phyloP scores from a whole-genome alignment of 768 basidiomycete species.

The Infundibulicybe gibba region DNA sequence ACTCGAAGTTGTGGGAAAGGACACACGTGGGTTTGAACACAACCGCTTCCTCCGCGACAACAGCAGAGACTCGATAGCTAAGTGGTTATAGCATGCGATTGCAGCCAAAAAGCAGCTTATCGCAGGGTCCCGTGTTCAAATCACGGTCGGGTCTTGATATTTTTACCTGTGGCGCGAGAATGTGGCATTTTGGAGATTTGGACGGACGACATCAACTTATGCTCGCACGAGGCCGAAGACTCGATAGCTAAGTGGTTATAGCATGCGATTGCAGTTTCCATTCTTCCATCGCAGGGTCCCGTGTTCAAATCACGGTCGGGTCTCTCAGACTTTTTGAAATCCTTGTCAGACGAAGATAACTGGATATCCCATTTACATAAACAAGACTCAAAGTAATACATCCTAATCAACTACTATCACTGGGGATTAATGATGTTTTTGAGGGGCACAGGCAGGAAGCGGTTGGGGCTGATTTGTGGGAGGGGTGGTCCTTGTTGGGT shows the following conservation, averaged over 20 bases:
- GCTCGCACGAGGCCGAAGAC: slow-evolving; percentile 60
- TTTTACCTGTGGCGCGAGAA: neutral
- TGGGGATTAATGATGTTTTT: slow-evolving; percentile 5
- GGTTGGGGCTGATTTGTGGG: slow-evolving; percentile 24
- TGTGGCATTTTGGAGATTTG: no score
- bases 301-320: slow-evolving; percentile 44
- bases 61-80: slow-evolving; percentile 41
- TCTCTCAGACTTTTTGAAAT: slow-evolving; percentile 16
- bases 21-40: no score
- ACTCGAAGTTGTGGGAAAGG: no score
- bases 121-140: slow-evolving; percentile 44
- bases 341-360: no score
- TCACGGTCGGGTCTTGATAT: slow-evolving; percentile 37
- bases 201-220: slow-evolving; percentile 30
- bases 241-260: slow-evolving; percentile 50
- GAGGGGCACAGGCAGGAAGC: slow-evolving; percentile 10
- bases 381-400: no score
- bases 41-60: no score
- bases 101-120: slow-evolving; percentile 27
- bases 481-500: slow-evolving; percentile 16
- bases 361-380: no score
- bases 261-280: slow-evolving; percentile 43
- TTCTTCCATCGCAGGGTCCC: slow-evolving; percentile 34
- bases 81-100: slow-evolving; percentile 53
- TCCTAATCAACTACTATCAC: no score